Evolutionary conservation across 352 stramenopile genomes (phyloP), one percentile per base, ranked within the genome.

Genomic region (Phytophthora citricola): DNA sequence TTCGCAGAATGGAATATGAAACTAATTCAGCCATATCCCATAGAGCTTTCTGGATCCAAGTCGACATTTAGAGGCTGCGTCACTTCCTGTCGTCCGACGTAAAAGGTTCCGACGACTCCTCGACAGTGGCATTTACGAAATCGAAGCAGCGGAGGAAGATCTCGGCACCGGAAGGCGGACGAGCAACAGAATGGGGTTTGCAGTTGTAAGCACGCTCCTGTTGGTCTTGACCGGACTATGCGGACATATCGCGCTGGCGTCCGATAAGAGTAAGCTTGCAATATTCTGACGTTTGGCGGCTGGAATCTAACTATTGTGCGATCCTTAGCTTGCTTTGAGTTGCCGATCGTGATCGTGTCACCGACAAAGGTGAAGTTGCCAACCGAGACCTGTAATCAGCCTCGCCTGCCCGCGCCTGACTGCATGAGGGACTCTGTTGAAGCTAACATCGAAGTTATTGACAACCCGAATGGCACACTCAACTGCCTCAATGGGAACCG

Each of bases 271-370:
- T 75, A 65, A 57, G 61, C 27, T 12, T 26, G 40, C 38, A 12
- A 31, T 34, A 4, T 46, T 14, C 43, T 34, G 10, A 24, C n/a
- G 15, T 59, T 8, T 46, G n/a, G n/a, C n/a, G 1, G 26, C 41
- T 38, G 4, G 0, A 47, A 46, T 17, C 31, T 71, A 63, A 76
- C 53, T 31, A 34, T 48, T 53, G 14, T 53, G 24, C 38, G 7
- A 24, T 59, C 10, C 32, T 5, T 24, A 85, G 78, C 69, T 10
- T 87, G 78, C 60, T 87, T 79, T 36, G 78, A 85, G 45, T 45
- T 87, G 14, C 78, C 78, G 5, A 69, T 87, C 27, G 76, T 87
- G 6, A 64, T 87, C 24, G 73, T 87, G 17, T 81, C 73, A 4
- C 72, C 76, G 3, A 75, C 66, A 3, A 70, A 73, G 26, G 60